A percentile compares a stretch with the other conserved stretches of the same genome.
Evolutionary conservation across 2,329 filamentous ascomycete species (phyloP).

Genomic region (Ramularia endophylla): DNA sequence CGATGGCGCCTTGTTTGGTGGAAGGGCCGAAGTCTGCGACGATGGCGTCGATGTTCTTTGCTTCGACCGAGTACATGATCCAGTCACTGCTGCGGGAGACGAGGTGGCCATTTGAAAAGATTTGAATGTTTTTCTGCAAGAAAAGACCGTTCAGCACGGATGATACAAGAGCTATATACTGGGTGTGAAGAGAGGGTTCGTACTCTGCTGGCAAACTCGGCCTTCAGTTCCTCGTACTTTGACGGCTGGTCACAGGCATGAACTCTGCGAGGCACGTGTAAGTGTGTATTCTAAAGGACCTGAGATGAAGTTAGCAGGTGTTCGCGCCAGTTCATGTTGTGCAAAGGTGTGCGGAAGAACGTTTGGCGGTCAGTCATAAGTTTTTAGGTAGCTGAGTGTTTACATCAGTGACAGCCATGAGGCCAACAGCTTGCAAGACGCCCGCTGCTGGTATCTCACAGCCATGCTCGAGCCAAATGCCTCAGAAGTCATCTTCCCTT

Average conservation of each 20-base stretch:
- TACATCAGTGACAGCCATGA: conserved; percentile 87
- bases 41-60: conserved; percentile 79
- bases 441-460: conserved; percentile 53
- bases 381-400: conserved; percentile 97
- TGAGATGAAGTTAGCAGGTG: conserved; percentile 16
- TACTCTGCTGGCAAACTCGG: conserved; percentile 87
- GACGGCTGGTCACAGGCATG: conserved; percentile 91
- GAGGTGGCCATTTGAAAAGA: conserved; percentile 88
- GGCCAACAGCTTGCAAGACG: conserved; percentile 61
- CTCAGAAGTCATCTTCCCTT: conserved; percentile 93
- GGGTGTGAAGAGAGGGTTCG: conserved; percentile 37
- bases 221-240: conserved; percentile 71
- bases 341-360: conserved; percentile 1
- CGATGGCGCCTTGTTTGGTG: conserved; percentile 90
- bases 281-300: conserved; percentile 12
- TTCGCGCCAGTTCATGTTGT: not conserved
- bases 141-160: conserved; percentile 37
- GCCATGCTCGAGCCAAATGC: conserved; percentile 99
- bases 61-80: conserved; percentile 98
- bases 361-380: conserved; percentile 67
- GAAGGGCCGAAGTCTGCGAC: conserved; percentile 88
- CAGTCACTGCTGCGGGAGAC: conserved; percentile 96
- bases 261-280: conserved; percentile 57
- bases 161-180: conserved; percentile 23
- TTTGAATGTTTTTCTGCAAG: conserved; percentile 69